phyloP scores from a whole-genome alignment of 352 stramenopile species.

The Phytophthora crassamura region DNA sequence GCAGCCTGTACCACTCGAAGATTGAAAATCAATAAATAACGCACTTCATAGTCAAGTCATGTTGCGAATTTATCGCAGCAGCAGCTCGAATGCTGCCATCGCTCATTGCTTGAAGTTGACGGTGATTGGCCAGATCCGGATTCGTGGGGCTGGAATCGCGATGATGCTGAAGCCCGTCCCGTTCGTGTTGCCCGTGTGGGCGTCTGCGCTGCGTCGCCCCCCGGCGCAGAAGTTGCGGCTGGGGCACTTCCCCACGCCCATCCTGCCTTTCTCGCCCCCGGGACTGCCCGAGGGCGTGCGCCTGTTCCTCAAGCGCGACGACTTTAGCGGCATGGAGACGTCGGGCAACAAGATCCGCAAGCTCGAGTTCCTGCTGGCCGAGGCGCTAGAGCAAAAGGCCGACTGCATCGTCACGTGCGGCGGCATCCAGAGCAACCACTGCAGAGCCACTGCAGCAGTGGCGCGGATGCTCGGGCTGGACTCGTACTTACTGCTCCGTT shows the following conservation, averaged over 20 bases:
- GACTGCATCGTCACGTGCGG: constrained; percentile 94
- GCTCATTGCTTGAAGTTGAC: too few species aligned
- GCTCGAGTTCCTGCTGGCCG: constrained; percentile 94
- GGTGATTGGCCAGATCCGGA: constrained; percentile 25
- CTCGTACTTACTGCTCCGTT: constrained; percentile 91
- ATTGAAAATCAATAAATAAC: too few species aligned
- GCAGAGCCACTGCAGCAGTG: constrained; percentile 83
- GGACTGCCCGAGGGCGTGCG: constrained; percentile 70
- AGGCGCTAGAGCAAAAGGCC: constrained; percentile 85
- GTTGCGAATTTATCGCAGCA: too few species aligned
- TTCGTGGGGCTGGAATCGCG: not conserved
- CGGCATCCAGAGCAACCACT: constrained; percentile 95
- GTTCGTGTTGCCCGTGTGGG: constrained; percentile 71
- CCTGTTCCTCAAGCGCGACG: constrained; percentile 89
- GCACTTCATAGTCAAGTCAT: too few species aligned
- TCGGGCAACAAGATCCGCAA: constrained; percentile 97
- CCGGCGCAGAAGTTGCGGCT: constrained; percentile 61
- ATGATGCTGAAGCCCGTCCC: constrained; percentile 69
- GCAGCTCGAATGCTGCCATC: too few species aligned
- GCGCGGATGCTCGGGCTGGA: constrained; percentile 92
- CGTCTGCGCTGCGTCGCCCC: constrained; percentile 50
- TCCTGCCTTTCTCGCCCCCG: constrained; percentile 75
- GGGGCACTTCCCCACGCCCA: constrained; percentile 85
- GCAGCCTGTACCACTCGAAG: too few species aligned
- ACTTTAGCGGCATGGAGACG: constrained; percentile 91